Conservation (phyloP, 495 filamentous ascomycete genomes). For the Margaritispora aquatica region DNA sequence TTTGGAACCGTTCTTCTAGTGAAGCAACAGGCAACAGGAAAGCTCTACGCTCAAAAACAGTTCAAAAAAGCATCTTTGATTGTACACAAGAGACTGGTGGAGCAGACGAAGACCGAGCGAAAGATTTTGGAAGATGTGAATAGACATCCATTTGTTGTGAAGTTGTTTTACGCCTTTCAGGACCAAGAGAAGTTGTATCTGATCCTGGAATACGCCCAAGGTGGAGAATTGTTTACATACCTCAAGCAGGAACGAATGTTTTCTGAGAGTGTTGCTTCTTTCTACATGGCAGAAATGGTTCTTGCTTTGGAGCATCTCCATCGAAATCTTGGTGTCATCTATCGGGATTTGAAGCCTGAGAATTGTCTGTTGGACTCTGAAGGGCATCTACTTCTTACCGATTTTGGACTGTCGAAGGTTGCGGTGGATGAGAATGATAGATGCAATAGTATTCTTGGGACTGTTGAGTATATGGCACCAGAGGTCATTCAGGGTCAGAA, state of each 20-base stretch:
- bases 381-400: conserved; percentile 89
- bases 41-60: conserved; percentile 95
- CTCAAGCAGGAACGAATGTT: conserved; percentile 90
- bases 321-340: conserved; percentile 84
- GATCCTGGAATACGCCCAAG: conserved; percentile 97
- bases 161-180: conserved; percentile 96
- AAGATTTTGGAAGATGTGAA: conserved; percentile 91
- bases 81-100: conserved; percentile 86
- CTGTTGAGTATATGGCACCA: conserved; percentile 97
- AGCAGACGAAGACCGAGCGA: conserved; percentile 96
- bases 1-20: conserved; percentile 84
- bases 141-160: conserved; percentile 93
- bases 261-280: conserved; percentile 75
- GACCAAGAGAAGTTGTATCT: conserved; percentile 97
- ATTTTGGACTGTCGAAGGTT: conserved; percentile 96
- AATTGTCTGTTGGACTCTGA: conserved; percentile 91
- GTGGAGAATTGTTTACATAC: conserved; percentile 90
- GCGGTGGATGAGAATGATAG: conserved; percentile 70
- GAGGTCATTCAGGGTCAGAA: conserved; percentile 79
- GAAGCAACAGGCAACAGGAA: conserved; percentile 77
- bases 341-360: conserved; percentile 95
- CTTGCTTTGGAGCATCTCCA: conserved; percentile 91
- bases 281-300: conserved; percentile 98
- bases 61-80: conserved; percentile 92
- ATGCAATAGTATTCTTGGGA: conserved; percentile 86